phyloP scores from a whole-genome alignment of 148 eudicot species.

The Chenopodium album region DNA sequence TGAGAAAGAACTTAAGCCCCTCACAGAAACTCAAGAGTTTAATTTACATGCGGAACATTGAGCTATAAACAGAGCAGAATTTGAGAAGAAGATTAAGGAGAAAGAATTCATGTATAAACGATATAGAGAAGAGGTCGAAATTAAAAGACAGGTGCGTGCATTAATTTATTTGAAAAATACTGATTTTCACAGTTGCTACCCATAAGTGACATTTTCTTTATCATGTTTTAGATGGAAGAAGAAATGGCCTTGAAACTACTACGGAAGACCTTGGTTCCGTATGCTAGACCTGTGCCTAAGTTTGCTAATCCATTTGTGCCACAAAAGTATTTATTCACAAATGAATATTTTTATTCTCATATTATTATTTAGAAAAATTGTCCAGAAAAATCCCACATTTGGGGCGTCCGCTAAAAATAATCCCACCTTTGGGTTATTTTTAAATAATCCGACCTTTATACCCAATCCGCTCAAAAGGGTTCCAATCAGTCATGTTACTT shows the following conservation, averaged over 20 bases:
- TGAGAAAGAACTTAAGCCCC: constrained; percentile 78
- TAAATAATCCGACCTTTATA: too few species aligned
- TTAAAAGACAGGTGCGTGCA: constrained; percentile 63
- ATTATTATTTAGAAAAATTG: too few species aligned
- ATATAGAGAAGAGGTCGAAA: constrained; percentile 87
- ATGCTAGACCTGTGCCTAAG: constrained; percentile 88
- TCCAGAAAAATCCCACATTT: too few species aligned
- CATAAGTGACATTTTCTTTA: background rate
- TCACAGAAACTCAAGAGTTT: constrained; percentile 79
- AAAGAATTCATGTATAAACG: constrained; percentile 80
- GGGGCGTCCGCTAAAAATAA: too few species aligned
- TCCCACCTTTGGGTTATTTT: too few species aligned
- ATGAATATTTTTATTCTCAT: background rate
- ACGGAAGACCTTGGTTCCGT: constrained; percentile 82
- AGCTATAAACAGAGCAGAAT: constrained; percentile 86
- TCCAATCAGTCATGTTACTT: too few species aligned
- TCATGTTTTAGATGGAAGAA: constrained; percentile 71
- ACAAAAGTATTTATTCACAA: constrained; percentile 44
- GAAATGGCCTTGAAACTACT: constrained; percentile 92
- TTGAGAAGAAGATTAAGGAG: constrained; percentile 85
- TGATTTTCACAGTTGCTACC: background rate
- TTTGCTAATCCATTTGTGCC: constrained; percentile 73
- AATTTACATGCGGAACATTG: constrained; percentile 68
- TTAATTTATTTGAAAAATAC: too few species aligned
- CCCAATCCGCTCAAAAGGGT: too few species aligned